Percentiles rank a stretch among this genome's conserved stretches.
phyloP scores from a whole-genome alignment of 192 early-diverging fungal genomes.

The Linnemannia schmuckeri region DNA sequence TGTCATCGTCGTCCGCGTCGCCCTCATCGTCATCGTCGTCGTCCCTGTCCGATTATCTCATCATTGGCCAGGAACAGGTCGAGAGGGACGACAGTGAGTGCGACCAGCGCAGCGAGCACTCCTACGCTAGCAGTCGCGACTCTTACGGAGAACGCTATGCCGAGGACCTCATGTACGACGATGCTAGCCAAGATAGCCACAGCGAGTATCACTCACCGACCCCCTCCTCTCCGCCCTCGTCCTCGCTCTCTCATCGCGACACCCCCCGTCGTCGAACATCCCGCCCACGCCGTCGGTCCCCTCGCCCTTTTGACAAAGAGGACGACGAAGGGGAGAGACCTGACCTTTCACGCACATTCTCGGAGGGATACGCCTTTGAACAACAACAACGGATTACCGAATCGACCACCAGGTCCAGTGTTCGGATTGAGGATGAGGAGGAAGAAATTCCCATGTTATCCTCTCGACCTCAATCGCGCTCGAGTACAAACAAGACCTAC shows the following conservation, averaged over 20 bases:
- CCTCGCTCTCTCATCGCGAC: neutral
- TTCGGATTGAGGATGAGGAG: constrained; percentile 10
- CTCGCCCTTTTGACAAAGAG: neutral
- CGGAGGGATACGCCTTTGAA: neutral
- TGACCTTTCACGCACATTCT: neutral
- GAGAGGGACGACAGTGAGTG: constrained; percentile 34
- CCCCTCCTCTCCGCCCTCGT: neutral
- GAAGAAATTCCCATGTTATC: neutral
- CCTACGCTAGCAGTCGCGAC: constrained; percentile 19
- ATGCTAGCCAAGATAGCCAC: constrained; percentile 23
- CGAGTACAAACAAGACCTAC: neutral
- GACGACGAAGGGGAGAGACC: neutral
- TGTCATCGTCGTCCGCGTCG: constrained; percentile 11
- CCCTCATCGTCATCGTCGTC: constrained; percentile 33
- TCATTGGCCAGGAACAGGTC: constrained; percentile 44
- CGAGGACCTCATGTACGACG: neutral
- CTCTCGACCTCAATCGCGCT: neutral
- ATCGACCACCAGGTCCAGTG: neutral
- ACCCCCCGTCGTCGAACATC: neutral
- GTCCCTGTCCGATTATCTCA: constrained; percentile 40
- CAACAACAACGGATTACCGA: constrained; percentile 5
- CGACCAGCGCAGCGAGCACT: constrained; percentile 23
- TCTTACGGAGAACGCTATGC: constrained; percentile 2
- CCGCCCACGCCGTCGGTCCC: neutral
- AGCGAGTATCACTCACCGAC: neutral